Evolutionary conservation across 176 grass and related monocot species (phyloP).

Genomic region (Panicum miliaceum): DNA sequence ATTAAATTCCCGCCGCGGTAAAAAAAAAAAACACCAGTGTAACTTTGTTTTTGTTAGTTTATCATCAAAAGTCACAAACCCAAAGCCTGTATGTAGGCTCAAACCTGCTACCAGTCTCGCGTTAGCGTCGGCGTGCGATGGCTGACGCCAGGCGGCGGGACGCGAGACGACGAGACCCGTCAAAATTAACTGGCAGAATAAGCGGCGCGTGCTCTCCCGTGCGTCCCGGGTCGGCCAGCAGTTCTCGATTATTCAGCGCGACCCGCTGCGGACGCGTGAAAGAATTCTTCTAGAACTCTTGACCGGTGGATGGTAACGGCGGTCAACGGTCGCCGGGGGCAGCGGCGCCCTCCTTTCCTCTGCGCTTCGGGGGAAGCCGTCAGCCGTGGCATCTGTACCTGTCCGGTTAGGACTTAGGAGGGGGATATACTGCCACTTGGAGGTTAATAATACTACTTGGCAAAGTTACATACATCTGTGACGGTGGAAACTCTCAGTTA

Average conservation of each 20-base stretch:
- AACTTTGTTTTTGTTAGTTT: not conserved
- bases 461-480: not conserved
- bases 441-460: too few relatives aligned
- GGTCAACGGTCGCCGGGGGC: slow-evolving; percentile 18
- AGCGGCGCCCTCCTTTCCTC: slow-evolving; percentile 1
- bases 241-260: not conserved
- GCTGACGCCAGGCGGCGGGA: not conserved
- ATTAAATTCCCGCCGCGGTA: not conserved
- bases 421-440: not conserved
- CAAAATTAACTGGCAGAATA: not conserved
- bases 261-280: not conserved
- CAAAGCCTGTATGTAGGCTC: not conserved
- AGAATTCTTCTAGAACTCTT: slow-evolving; percentile 16
- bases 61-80: not conserved
- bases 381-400: slow-evolving; percentile 18
- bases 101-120: not conserved
- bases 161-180: not conserved
- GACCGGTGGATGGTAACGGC: not conserved
- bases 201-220: not conserved
- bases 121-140: not conserved
- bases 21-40: not conserved
- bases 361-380: not conserved
- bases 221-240: not conserved
- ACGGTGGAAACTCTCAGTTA: not conserved
- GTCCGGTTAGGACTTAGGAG: not conserved